phyloP scores from a whole-genome alignment of 2,329 filamentous ascomycete genomes.

The Ambrosiella xylebori region DNA sequence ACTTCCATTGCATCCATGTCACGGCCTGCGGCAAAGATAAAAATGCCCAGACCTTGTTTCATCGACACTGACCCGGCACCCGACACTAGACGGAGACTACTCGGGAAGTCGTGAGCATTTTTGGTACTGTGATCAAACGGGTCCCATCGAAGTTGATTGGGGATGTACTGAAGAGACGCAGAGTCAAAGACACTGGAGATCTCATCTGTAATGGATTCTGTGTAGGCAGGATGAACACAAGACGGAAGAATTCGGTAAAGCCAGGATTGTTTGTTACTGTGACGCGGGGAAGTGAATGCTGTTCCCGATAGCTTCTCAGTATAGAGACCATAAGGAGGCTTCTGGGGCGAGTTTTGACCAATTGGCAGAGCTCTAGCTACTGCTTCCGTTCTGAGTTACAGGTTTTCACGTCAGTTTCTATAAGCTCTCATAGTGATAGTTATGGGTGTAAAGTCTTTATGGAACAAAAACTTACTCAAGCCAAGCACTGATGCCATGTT shows the following conservation, averaged over 20 bases:
- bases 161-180: slow-evolving; percentile 50
- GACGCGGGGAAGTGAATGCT: slow-evolving; percentile 51
- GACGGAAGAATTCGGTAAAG: slow-evolving; percentile 53
- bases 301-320: slow-evolving; percentile 63
- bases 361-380: slow-evolving; percentile 56
- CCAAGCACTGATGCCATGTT: slow-evolving; percentile 60
- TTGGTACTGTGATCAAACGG: slow-evolving; percentile 52
- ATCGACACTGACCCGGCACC: slow-evolving; percentile 60
- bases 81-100: slow-evolving; percentile 48
- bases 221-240: slow-evolving; percentile 40
- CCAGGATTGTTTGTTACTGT: slow-evolving; percentile 55
- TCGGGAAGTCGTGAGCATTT: slow-evolving; percentile 28
- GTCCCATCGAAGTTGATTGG: slow-evolving; percentile 69
- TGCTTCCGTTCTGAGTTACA: slow-evolving; percentile 48
- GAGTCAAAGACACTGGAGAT: slow-evolving; percentile 15
- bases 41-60: slow-evolving; percentile 59
- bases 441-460: not conserved
- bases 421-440: not conserved
- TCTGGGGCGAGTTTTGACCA: slow-evolving; percentile 68
- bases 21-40: slow-evolving; percentile 57
- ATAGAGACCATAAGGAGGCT: slow-evolving; percentile 61
- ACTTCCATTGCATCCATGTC: slow-evolving; percentile 52
- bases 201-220: slow-evolving; percentile 12
- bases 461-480: slow-evolving; percentile 42
- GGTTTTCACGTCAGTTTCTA: not conserved